Conservation (phyloP, 1,284 basidiomycete species). For the Naganishia sp. region DNA sequence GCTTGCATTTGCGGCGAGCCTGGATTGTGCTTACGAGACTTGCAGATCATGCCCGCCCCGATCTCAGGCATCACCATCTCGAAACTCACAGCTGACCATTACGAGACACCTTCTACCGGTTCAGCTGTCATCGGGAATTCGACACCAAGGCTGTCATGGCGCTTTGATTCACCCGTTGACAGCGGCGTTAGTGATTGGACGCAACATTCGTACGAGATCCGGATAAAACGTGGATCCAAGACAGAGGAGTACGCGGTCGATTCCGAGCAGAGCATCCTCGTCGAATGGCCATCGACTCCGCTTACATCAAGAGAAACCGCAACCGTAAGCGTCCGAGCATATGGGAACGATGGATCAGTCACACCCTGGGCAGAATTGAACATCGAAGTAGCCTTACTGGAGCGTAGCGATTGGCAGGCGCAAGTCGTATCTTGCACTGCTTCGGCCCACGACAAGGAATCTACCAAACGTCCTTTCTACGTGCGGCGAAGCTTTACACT, state of each 20-base stretch:
- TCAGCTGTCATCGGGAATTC: conserved; percentile 28
- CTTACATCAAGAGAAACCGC: conserved; percentile 38
- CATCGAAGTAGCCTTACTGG: conserved; percentile 40
- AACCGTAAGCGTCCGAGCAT: conserved; percentile 35
- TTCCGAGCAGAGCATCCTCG: conserved; percentile 36
- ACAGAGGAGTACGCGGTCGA: conserved; percentile 32
- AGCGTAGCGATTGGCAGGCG: conserved; percentile 39
- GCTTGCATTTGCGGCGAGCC: no score
- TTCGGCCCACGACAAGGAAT: conserved; percentile 26
- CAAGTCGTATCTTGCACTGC: conserved; percentile 34
- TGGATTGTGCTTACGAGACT: no score
- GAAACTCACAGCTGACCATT: conserved; percentile 39
- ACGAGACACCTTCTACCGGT: conserved; percentile 31
- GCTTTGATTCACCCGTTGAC: conserved; percentile 33
- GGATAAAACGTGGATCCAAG: conserved; percentile 27
- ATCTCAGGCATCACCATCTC: conserved; percentile 29
- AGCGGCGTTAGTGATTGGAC: conserved; percentile 37
- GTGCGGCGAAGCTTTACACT: conserved; percentile 12
- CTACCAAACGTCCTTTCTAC: conserved; percentile 38
- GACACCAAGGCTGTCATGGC: conserved; percentile 43
- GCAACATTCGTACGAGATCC: conserved; percentile 42
- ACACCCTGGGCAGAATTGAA: conserved; percentile 29
- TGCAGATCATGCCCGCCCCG: no score
- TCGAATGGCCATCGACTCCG: conserved; percentile 42
- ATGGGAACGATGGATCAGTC: conserved; percentile 33